phyloP scores from a whole-genome alignment of 441 rosid species.

The Biscutella auriculata region DNA sequence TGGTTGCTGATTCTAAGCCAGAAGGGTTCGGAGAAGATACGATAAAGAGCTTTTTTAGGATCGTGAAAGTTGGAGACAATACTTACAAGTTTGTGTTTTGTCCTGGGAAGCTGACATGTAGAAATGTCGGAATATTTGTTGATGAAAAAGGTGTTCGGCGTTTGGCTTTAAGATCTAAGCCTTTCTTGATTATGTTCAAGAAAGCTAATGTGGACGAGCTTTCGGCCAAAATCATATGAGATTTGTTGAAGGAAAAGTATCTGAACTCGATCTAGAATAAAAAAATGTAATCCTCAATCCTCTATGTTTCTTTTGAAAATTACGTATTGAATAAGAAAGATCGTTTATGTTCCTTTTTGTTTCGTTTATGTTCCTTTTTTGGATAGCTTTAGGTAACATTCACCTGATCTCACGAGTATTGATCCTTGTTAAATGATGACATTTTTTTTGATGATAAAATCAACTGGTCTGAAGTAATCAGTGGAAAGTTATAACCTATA shows the following conservation, averaged over 20 bases:
- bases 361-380: not conserved
- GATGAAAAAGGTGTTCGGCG: constrained; percentile 30
- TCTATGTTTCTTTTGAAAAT: not conserved
- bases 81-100: constrained; percentile 44
- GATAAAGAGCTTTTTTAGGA: constrained; percentile 34
- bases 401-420: not conserved
- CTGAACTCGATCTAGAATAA: not conserved
- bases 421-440: not conserved
- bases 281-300: not conserved
- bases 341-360: no score
- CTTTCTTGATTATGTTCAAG: constrained; percentile 40
- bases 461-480: no score
- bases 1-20: constrained; percentile 28
- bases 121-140: constrained; percentile 31
- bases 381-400: not conserved
- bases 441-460: no score
- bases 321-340: constrained; percentile 2
- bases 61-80: constrained; percentile 24
- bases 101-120: constrained; percentile 32
- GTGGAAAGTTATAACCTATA: no score
- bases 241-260: not conserved
- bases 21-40: constrained; percentile 25
- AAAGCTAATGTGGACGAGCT: constrained; percentile 27
- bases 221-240: constrained; percentile 13
- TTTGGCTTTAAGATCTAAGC: constrained; percentile 35